Base-by-base conservation (phyloP, 1,284 basidiomycete species). In the Boletus holoroseus region DNA sequence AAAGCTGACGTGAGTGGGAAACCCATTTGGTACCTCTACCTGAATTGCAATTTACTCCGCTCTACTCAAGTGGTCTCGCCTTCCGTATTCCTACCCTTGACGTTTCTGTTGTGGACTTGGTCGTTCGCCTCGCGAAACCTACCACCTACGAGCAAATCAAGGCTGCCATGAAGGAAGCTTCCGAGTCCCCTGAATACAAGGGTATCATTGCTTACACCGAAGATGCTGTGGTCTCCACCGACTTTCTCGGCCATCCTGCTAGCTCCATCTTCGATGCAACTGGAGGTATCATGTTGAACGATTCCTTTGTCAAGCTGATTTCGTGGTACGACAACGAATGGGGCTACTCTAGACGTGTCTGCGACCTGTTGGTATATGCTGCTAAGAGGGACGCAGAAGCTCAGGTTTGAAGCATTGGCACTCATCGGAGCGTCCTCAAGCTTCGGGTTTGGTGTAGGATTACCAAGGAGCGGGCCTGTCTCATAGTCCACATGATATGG, bases 81-180 rank as follows among this genome's bases (percentile, higher is more conserved):
- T 98, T 99, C 94, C 96, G 95, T 77, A 88, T 99, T 54, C 96
- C 95, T 61, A 96, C 93, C 58, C 77, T 91, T 64, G 91, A 99
- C 67, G 96, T 99, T 61, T 98, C 95, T 60, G 96, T 99, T 60
- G 95, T 99, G 68, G 95, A 99, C 76, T 84, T 99, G 59, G 94
- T 96, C 60, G 89, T 84, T 66, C 92, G 95, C 66, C 79, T 93
- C 65, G 90, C 94, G 77, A 97, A 93, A 80, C 66, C 73, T 41
- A 83, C 91, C 13, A 71, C 81, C 36, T 97, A 97, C 76, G 91
- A 94, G 20, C 79, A 92, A 59, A 96, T 99, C 85, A 97, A 95
- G 83, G 73, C 72, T 13, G 83, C 82, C 62, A 64, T 99, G 71
- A 92, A 91, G 81, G 80, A 77, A 54, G 95, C 95, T 44, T 77